phyloP scores from a whole-genome alignment of 75 land plant genomes.

The Selaginella moellendorffii region DNA sequence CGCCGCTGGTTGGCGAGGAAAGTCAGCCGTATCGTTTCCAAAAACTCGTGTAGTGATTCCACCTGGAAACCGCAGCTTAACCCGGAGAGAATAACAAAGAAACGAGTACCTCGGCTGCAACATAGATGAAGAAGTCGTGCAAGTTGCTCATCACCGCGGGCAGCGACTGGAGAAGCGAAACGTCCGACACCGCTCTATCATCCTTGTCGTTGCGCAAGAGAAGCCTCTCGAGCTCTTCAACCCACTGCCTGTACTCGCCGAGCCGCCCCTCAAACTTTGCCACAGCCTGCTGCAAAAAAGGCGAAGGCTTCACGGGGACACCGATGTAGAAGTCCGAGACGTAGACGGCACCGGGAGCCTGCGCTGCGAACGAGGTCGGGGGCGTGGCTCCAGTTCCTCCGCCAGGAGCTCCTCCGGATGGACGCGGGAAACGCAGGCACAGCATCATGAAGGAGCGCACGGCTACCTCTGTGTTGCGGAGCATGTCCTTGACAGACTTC shows the following conservation, averaged over 20 bases:
- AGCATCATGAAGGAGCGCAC: constrained; percentile 79
- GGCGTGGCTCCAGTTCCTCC: too few species aligned
- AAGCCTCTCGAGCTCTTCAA: constrained; percentile 88
- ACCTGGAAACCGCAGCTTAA: constrained; percentile 31
- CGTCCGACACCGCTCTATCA: constrained; percentile 22
- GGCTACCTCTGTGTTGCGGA: constrained; percentile 82
- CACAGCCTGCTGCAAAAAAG: constrained; percentile 63
- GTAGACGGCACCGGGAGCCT: constrained; percentile 12
- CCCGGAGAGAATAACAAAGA: not conserved
- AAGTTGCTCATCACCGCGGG: constrained; percentile 76
- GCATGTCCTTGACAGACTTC: constrained; percentile 38
- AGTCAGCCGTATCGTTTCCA: constrained; percentile 70
- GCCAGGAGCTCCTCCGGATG: not conserved
- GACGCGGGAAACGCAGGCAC: constrained; percentile 47
- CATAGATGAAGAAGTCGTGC: constrained; percentile 80
- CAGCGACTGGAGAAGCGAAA: constrained; percentile 53
- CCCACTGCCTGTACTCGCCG: constrained; percentile 63
- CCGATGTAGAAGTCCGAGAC: constrained; percentile 71
- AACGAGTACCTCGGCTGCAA: constrained; percentile 76
- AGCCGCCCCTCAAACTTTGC: constrained; percentile 74
- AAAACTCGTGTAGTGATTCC: constrained; percentile 70
- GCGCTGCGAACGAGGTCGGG: constrained; percentile 19
- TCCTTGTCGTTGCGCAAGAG: constrained; percentile 30
- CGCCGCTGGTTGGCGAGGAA: constrained; percentile 70
- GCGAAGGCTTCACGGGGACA: constrained; percentile 49